phyloP scores from a whole-genome alignment of 1,284 basidiomycete species.

The Termitomyces sp. region DNA sequence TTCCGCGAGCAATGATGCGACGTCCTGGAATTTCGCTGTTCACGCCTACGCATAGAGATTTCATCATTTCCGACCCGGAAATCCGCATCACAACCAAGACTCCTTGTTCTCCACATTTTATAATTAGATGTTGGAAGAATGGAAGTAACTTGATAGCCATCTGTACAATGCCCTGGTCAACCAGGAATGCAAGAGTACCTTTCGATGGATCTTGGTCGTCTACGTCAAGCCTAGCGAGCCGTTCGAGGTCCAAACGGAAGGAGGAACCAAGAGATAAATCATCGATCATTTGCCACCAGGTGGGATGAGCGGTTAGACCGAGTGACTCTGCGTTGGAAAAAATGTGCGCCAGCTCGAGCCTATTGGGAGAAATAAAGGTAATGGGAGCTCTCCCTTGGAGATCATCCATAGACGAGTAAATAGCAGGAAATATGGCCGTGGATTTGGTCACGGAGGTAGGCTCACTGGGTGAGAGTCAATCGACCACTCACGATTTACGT shows the following conservation, averaged over 20 bases:
- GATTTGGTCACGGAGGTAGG: slow-evolving; percentile 88
- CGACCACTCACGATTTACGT: background rate
- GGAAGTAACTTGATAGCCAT: slow-evolving; percentile 79
- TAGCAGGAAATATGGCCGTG: slow-evolving; percentile 59
- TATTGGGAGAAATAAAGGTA: slow-evolving; percentile 74
- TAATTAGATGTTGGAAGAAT: slow-evolving; percentile 73
- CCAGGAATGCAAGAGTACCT: slow-evolving; percentile 59
- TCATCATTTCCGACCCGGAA: slow-evolving; percentile 32
- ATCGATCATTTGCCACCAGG: slow-evolving; percentile 67
- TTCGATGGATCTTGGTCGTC: slow-evolving; percentile 33
- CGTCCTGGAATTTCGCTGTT: slow-evolving; percentile 42
- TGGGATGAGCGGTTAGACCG: slow-evolving; percentile 44
- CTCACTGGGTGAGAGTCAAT: slow-evolving; percentile 44
- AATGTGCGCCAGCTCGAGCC: slow-evolving; percentile 68
- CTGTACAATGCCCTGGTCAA: slow-evolving; percentile 64
- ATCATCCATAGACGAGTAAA: slow-evolving; percentile 32
- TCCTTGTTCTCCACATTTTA: slow-evolving; percentile 77
- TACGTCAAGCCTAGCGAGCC: slow-evolving; percentile 44
- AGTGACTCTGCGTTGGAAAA: slow-evolving; percentile 39
- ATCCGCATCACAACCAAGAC: slow-evolving; percentile 60
- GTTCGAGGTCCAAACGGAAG: slow-evolving; percentile 62
- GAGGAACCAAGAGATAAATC: slow-evolving; percentile 53
- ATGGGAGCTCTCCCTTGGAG: slow-evolving; percentile 38
- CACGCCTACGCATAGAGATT: slow-evolving; percentile 43
- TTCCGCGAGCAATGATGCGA: slow-evolving; percentile 48